phyloP scores from a whole-genome alignment of 192 early-diverging fungal genomes.

The Dissophora ornata region DNA sequence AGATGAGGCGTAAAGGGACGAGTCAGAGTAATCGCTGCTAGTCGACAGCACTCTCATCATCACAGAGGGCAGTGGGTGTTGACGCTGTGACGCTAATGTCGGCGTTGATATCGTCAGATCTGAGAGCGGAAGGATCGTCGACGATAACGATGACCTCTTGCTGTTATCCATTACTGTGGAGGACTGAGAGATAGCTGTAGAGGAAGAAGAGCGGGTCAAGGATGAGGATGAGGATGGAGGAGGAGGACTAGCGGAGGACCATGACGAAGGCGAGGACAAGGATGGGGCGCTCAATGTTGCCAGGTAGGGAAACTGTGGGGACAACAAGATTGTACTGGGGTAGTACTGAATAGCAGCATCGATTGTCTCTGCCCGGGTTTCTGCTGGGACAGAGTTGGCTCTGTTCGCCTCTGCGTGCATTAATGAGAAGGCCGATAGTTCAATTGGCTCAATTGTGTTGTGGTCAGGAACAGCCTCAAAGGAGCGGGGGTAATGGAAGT shows the following conservation, averaged over 20 bases:
- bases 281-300: neutral
- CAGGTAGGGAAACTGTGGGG: constrained; percentile 7
- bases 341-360: constrained; percentile 1
- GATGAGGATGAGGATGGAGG: constrained; percentile 4
- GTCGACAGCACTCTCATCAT: constrained; percentile 1
- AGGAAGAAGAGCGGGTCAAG: neutral
- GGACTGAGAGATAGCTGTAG: neutral
- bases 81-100: neutral
- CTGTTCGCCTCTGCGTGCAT: no score
- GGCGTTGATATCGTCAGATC: constrained; percentile 4
- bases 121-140: neutral
- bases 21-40: neutral
- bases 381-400: no score
- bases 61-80: neutral
- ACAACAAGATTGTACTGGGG: constrained; percentile 9
- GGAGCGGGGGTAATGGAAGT: neutral
- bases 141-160: neutral
- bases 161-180: neutral
- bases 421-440: no score
- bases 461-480: neutral
- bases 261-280: neutral
- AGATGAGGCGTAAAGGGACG: neutral
- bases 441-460: no score
- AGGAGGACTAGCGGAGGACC: neutral
- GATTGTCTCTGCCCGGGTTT: neutral